Evolutionary conservation across 164 flowering plant genomes (phyloP).

Genomic region (Cinnamomum chago): DNA sequence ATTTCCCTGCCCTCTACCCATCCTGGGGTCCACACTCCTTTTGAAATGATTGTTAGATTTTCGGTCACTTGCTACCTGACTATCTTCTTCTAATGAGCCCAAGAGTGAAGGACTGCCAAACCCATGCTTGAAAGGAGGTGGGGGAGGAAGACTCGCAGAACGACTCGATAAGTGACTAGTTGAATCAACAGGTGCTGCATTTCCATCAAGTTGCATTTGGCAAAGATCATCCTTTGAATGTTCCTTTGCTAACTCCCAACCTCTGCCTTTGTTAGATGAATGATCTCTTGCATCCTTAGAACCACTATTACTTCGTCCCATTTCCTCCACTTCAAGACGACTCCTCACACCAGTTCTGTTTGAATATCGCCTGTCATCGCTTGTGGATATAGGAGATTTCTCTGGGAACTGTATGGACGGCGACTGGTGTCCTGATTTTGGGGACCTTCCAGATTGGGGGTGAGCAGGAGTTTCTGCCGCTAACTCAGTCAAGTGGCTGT

Average conservation of each 20-base stretch:
- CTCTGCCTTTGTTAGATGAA: slow-evolving; percentile 44
- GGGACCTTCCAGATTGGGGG: slow-evolving; percentile 39
- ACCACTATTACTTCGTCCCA: slow-evolving; percentile 44
- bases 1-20: slow-evolving; percentile 56
- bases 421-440: slow-evolving; percentile 36
- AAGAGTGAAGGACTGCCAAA: slow-evolving; percentile 6
- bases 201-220: slow-evolving; percentile 36
- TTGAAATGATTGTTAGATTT: slow-evolving; percentile 42
- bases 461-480: slow-evolving; percentile 13
- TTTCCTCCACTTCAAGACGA: slow-evolving; percentile 63
- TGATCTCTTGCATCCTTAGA: slow-evolving; percentile 49
- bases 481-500: slow-evolving; percentile 29
- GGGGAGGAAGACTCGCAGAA: slow-evolving; percentile 44
- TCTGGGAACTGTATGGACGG: slow-evolving; percentile 50
- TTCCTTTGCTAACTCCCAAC: slow-evolving; percentile 41
- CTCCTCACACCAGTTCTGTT: slow-evolving; percentile 39
- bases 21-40: slow-evolving; percentile 51
- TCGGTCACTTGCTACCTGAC: slow-evolving; percentile 18
- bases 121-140: slow-evolving; percentile 17
- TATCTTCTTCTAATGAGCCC: slow-evolving; percentile 41
- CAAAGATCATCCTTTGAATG: slow-evolving; percentile 40
- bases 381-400: slow-evolving; percentile 56
- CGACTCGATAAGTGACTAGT: slow-evolving; percentile 29
- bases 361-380: slow-evolving; percentile 43
- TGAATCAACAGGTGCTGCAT: slow-evolving; percentile 30